Percentiles rank a stretch among this genome's conserved stretches.
These are phyloP conservation scores for Trametes punicea DNA, from an alignment of 768 basidiomycete species.

Conservation along the genomic window DNA sequence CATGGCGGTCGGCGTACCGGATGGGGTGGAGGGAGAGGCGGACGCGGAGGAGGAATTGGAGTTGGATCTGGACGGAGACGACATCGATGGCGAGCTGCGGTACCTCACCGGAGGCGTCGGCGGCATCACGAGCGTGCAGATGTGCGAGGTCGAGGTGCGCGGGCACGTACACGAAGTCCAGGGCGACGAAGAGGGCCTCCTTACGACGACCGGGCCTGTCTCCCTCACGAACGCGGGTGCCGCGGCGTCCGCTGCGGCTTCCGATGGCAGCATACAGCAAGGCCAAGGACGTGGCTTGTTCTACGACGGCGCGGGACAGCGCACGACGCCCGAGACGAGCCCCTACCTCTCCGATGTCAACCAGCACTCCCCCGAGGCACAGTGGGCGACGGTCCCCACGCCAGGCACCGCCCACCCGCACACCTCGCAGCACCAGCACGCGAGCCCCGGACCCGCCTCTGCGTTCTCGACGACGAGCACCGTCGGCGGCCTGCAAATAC, in stretches of 20 bases:
- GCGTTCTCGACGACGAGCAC: constrained; percentile 35
- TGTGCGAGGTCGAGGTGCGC: constrained; percentile 59
- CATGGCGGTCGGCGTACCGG: constrained; percentile 26
- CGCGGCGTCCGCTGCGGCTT: constrained; percentile 21
- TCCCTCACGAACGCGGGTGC: constrained; percentile 11
- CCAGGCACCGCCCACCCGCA: constrained; percentile 7
- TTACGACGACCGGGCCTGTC: constrained; percentile 31
- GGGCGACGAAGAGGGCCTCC: constrained; percentile 56
- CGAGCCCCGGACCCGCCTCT: constrained; percentile 41
- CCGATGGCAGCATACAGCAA: constrained; percentile 21
- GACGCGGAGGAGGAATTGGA: constrained; percentile 31
- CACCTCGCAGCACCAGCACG: constrained; percentile 22
- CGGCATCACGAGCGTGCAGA: constrained; percentile 43
- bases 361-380: constrained; percentile 26
- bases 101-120: constrained; percentile 13
- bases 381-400: constrained; percentile 39
- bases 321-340: constrained; percentile 21
- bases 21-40: constrained; percentile 26
- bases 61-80: constrained; percentile 34
- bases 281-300: constrained; percentile 15
- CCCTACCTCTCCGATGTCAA: constrained; percentile 10
- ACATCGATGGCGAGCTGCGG: constrained; percentile 15
- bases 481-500: constrained; percentile 28
- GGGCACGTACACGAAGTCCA: constrained; percentile 54
- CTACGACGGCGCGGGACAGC: constrained; percentile 21